Evolutionary conservation across 192 early-diverging fungal species (phyloP), one percentile per base, ranked within the genome.

Genomic region (Jimgerdemannia flammicorona): DNA sequence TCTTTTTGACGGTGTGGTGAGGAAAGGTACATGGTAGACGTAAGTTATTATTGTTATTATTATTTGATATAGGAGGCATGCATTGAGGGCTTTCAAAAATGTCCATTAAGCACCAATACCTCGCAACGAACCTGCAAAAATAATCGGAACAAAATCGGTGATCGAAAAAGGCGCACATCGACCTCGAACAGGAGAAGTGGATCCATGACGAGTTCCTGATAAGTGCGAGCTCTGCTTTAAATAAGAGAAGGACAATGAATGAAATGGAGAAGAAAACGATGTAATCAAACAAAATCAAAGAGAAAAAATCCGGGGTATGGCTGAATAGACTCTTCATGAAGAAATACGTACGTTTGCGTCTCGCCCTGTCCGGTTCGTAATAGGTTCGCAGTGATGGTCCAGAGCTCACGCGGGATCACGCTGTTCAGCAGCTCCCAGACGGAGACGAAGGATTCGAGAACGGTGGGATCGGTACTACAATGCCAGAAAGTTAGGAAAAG

Each of bases 121-220:
- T 64, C 29, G 4, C 29, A 2, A 65, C 65, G 64, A 77, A 84
- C 83, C 49, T 80, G 72, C 59, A 84, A 20, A 43, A 82, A 85
- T 18, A 87, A 70, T 6, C 74, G 72, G 39, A 84, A 80, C n/a
- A 87, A 74, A 68, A 80, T 80, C 17, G 83, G 76, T 11, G 85
- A 90, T 69, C 83, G 72, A 64, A 92, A 87, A 42, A 92, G 78
- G 41, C 81, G 77, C 3, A 83, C 20, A 77, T 91, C 89, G 65
- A 79, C 78, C 43, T 85, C 80, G 19, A 92, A 87, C 19, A 92
- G 18, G 9, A 87, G 71, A 9, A 89, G 70, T 11, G 91, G 91
- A 43, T 91, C 84, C 43, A 88, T 79, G 80, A 85, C 77, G n/a
- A 85, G 44, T 8, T 69, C 41, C 40, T 43, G 54, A 2, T 75